Base-by-base conservation (phyloP, 1,284 basidiomycete species). In the Ceratobasidium theobromae region DNA sequence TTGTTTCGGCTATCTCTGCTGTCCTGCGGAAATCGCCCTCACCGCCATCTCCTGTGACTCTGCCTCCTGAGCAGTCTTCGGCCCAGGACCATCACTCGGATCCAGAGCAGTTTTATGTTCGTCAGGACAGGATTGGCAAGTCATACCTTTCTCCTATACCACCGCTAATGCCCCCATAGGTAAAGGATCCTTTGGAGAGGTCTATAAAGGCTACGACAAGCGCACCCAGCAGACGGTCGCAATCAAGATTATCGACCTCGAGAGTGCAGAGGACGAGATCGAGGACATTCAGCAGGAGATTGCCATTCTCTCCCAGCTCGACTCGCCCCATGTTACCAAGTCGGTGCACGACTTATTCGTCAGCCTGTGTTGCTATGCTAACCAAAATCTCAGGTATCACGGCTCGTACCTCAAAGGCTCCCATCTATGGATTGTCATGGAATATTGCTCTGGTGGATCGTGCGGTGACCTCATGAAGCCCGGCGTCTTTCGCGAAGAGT, bases 201-300 rank as follows among this genome's bases (percentile, higher is more conserved):
- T 98, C n/a, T 97, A 91, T 80, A 95, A 96, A 78, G 95, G 92
- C 68, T 96, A 91, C 73, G 93, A 97, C 78, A 93, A 93, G 75
- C 85, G 92, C 66, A 95, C 93, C 30, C 89, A 93, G 75, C 88
- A 89, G 77, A 94, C 94, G 0, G 95, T 97, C 35, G 94, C 94
- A 43, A 97, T 98, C 81, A 98, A 98, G 85, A 95, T 98, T 72
- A 98, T 99, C 76, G 95, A 99, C 80, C 85, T 99, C 38, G 96
- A 99, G 78, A 94, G 92, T 73, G 95, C 96, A 57, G 96, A 98
- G 76, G 97, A 99, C 75, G 97, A 99, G 80, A 98, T 99, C 76
- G 95, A 98, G 76, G 96, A 99, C 78, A 98, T 99, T 68, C 96
- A 99, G 74, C 94, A 97, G 76, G 97, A 99, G 77, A 99, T 99